A percentile compares a stretch with the other conserved stretches of the same genome.
Evolutionary conservation across 805 yeast genomes (phyloP).

Genomic region (Candida montana): DNA sequence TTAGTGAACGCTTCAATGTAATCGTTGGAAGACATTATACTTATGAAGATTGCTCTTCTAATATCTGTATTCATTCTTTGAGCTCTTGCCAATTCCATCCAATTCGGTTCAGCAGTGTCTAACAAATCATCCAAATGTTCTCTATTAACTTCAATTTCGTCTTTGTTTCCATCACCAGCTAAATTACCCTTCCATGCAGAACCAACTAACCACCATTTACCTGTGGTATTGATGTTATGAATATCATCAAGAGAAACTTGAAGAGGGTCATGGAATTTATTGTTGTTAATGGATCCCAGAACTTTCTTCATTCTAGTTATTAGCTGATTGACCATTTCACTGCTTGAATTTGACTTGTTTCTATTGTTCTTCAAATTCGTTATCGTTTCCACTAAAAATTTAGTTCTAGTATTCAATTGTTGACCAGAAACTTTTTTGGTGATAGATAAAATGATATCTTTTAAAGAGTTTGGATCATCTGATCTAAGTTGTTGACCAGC

Average conservation of each 20-base stretch:
- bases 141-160: conserved; percentile 21
- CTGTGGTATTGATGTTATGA: conserved; percentile 65
- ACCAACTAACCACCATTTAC: conserved; percentile 99
- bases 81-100: conserved; percentile 78
- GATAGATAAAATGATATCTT: conserved; percentile 62
- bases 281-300: conserved; percentile 45
- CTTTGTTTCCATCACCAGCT: conserved; percentile 11
- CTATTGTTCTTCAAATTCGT: conserved; percentile 84
- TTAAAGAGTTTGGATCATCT: conserved; percentile 85
- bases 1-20: conserved; percentile 82
- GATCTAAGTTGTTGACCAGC: conserved; percentile 82
- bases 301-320: conserved; percentile 58
- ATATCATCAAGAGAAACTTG: conserved; percentile 84
- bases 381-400: conserved; percentile 79
- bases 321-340: conserved; percentile 47
- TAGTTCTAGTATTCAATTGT: conserved; percentile 54
- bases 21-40: conserved; percentile 93
- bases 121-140: conserved; percentile 17
- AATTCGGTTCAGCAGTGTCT: conserved; percentile 51
- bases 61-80: conserved; percentile 96
- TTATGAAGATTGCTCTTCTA: conserved; percentile 87
- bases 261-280: conserved; percentile 61
- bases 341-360: conserved; percentile 40
- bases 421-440: conserved; percentile 37
- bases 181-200: conserved; percentile 89